Base-by-base conservation (phyloP, 768 basidiomycete genomes). In the Russula foetens region DNA sequence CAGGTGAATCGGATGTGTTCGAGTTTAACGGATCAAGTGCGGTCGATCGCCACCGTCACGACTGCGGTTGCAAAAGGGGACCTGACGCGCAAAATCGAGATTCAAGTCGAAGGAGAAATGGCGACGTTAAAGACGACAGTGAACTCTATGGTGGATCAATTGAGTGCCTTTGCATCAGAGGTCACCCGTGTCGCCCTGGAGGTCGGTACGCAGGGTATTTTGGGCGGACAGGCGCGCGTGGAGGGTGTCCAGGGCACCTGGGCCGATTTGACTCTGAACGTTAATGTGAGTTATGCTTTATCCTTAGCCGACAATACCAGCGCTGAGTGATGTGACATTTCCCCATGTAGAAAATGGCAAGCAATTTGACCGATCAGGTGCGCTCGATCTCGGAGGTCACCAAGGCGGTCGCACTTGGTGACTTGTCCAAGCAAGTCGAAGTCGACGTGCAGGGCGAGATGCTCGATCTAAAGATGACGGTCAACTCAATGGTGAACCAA, bases 361-460 rank as follows among this genome's bases (percentile, higher is more conserved):
- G 80, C 44, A 92, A 92, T 69, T 73, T 92, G 68, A 91, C 89
- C 2, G 83, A 88, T 69, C 89, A 92, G 78, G 91, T 92, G 54
- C 85, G 94, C 35, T 91, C 90, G 38, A 97, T 96, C 67, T 93
- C 92, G 3, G 90, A 92, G 68, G 88, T 83, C 56, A 89, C 87
- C 45, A 85, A 81, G 69, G 86, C 82, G 24, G 86, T 88, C 50
- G 92, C 93, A 1, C 75, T 83, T 53, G 94, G 94, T 21, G 92
- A 96, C 71, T 73, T 97, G 49, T 81, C 79, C 66, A 86, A 90
- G 69, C 83, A 84, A 28, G 93, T 96, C 69, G 84, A 92, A 63
- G 93, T 96, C 58, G 90, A 95, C 67, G 94, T 94, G 15, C 88
- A 92, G 67, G 94, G 94, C 47, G 95, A 98, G 75, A 94, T 98